Evolutionary conservation across 306 rosid species (phyloP).

Genomic region (Sicyos edulis): DNA sequence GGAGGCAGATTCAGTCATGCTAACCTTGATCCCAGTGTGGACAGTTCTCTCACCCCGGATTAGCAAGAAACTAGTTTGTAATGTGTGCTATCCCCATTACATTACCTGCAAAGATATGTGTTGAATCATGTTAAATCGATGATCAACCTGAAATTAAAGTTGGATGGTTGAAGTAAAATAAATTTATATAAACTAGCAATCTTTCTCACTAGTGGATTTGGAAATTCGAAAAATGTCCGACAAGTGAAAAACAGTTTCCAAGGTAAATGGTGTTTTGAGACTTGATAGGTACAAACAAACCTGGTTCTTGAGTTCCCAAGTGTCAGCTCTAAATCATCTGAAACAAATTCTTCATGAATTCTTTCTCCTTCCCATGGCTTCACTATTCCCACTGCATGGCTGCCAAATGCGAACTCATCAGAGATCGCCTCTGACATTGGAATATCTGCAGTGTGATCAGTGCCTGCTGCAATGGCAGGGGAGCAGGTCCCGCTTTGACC

Average conservation of each 20-base stretch:
- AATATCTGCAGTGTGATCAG: conserved; percentile 66
- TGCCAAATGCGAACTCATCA: conserved; percentile 81
- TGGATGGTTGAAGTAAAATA: too few species aligned
- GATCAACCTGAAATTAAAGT: too few species aligned
- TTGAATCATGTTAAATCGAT: too few species aligned
- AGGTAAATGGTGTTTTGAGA: not conserved
- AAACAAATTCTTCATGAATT: conserved; percentile 63
- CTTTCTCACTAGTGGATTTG: too few species aligned
- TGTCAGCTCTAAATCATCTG: conserved; percentile 90
- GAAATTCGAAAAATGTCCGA: too few species aligned
- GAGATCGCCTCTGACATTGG: conserved; percentile 68
- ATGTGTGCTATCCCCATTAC: conserved; percentile 6
- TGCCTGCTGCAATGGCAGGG: conserved; percentile 68
- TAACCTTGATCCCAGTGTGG: conserved; percentile 15
- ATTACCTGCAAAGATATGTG: not conserved
- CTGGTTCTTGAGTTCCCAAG: conserved; percentile 81
- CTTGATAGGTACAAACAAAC: conserved; percentile 28
- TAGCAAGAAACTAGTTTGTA: conserved; percentile 7
- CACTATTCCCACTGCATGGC: conserved; percentile 53
- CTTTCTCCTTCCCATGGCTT: conserved; percentile 90
- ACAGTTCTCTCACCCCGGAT: conserved; percentile 1
- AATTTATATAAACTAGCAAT: too few species aligned
- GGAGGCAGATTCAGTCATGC: conserved; percentile 8
- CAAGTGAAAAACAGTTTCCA: not conserved
- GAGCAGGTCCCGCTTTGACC: conserved; percentile 93